phyloP scores from a whole-genome alignment of 345 rosid species.

The Hypericum androsaemum region DNA sequence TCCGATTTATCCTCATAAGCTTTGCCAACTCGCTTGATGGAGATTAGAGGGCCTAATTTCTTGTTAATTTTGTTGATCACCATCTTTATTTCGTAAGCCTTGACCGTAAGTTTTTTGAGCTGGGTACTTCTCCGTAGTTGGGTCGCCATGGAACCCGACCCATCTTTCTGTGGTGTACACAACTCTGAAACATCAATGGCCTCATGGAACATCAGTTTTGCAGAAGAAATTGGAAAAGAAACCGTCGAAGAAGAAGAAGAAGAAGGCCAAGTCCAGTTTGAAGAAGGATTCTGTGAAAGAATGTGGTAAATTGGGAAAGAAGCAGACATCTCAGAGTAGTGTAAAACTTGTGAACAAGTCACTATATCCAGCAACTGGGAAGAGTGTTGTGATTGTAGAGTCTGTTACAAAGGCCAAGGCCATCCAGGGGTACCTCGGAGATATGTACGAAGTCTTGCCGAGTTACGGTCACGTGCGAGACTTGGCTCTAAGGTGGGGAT shows the following conservation, averaged over 20 bases:
- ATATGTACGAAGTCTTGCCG: slow-evolving; percentile 81
- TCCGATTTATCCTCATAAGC: too few species aligned
- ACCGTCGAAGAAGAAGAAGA: slow-evolving; percentile 33
- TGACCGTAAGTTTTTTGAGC: too few species aligned
- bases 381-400: slow-evolving; percentile 89
- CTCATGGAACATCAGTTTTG: too few species aligned
- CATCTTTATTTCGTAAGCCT: too few species aligned
- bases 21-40: too few species aligned
- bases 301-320: slow-evolving; percentile 23
- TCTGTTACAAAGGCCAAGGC: slow-evolving; percentile 84
- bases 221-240: slow-evolving; percentile 34
- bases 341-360: slow-evolving; percentile 34
- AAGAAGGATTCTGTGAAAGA: slow-evolving; percentile 27
- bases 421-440: slow-evolving; percentile 90
- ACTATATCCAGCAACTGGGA: slow-evolving; percentile 71
- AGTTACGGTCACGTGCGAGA: slow-evolving; percentile 96
- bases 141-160: too few species aligned
- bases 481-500: slow-evolving; percentile 91
- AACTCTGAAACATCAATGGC: too few species aligned
- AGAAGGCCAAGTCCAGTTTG: slow-evolving; percentile 19
- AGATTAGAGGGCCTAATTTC: too few species aligned
- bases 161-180: too few species aligned
- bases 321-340: slow-evolving; percentile 26
- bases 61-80: too few species aligned
- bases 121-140: too few species aligned